Evolutionary conservation across 1,284 basidiomycete genomes (phyloP).

Genomic region (Schizophyllum amplum): DNA sequence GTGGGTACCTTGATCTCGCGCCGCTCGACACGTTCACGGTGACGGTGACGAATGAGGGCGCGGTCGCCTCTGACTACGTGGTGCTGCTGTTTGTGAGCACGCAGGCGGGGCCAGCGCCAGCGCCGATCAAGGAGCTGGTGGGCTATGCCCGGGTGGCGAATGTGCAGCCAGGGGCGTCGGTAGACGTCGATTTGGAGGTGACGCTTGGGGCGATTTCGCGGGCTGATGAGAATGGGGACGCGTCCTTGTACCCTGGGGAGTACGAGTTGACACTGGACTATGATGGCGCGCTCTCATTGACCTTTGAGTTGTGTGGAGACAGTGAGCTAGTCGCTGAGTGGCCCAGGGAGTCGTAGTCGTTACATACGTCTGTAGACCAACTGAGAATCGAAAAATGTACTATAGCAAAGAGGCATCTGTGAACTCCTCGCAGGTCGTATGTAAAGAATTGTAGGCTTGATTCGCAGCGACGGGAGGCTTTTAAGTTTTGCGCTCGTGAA

Average conservation of each 20-base stretch:
- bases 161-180: conserved; percentile 27
- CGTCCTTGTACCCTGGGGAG: conserved; percentile 38
- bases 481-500: too few relatives aligned
- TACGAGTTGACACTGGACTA: conserved; percentile 37
- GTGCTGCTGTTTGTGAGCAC: conserved; percentile 44
- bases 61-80: conserved; percentile 44
- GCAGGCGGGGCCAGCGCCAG: conserved; percentile 39
- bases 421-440: too few relatives aligned
- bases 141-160: conserved; percentile 39
- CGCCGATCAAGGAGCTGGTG: conserved; percentile 44
- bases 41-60: conserved; percentile 39
- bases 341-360: neutral
- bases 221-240: conserved; percentile 37
- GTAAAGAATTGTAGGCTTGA: too few relatives aligned
- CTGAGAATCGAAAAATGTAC: too few relatives aligned
- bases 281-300: neutral
- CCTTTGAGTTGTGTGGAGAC: neutral
- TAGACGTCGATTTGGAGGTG: conserved; percentile 32
- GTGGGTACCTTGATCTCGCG: conserved; percentile 33
- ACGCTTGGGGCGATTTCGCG: conserved; percentile 43
- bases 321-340: neutral
- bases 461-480: too few relatives aligned
- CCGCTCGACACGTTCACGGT: conserved; percentile 40
- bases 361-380: too few relatives aligned
- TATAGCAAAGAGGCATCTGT: too few relatives aligned